Evolutionary conservation across 2,329 filamentous ascomycete species (phyloP), one percentile per base, ranked within the genome.

Genomic region (Neonectria sp.): DNA sequence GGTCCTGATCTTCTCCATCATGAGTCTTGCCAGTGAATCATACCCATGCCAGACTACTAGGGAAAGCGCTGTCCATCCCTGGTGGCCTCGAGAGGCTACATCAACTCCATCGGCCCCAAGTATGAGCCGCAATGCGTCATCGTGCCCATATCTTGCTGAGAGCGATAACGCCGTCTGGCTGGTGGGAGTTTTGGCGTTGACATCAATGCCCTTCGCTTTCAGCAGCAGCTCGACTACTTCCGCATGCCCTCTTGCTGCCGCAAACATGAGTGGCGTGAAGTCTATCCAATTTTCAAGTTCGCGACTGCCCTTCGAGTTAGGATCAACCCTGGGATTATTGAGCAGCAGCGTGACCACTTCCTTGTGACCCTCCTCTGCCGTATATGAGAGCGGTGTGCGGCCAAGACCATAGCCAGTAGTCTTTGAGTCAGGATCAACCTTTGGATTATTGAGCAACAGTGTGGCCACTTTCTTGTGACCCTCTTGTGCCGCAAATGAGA

Each of bases 211-310:
- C 33, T 35, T 35, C 11, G 33, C 12, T 3, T n/a, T n/a, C 15
- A 45, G 17, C n/a, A 45, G n/a, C 12, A 45, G n/a, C 7, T 12
- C 4, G n/a, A 45, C 40, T 12, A 45, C 7, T 21, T n/a, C n/a
- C n/a, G n/a, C n/a, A n/a, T n/a, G n/a, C n/a, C n/a, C n/a, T n/a
- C n/a, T n/a, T n/a, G n/a, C 3, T 24, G n/a, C 40, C 40, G 11
- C 40, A 21, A 8, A 12, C 7, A 9, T 9, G 8, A 45, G 15
- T 21, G 37, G 37, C 37, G 37, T n/a, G 35, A 37, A 37, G 35
- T 7, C 27, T 1, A 1, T 7, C 27, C 27, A 7, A 29, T 1
- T 1, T 5, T 7, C 4, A 29, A 4, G 3, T 5, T 7, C 3
- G 1, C 27, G 3, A 29, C 7, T 29, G 33, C 33, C 4, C 9